Percentiles rank a stretch among this genome's conserved stretches.
Evolutionary conservation across 441 rosid species (phyloP).

Genomic region (Rhodomyrtus psidioides): DNA sequence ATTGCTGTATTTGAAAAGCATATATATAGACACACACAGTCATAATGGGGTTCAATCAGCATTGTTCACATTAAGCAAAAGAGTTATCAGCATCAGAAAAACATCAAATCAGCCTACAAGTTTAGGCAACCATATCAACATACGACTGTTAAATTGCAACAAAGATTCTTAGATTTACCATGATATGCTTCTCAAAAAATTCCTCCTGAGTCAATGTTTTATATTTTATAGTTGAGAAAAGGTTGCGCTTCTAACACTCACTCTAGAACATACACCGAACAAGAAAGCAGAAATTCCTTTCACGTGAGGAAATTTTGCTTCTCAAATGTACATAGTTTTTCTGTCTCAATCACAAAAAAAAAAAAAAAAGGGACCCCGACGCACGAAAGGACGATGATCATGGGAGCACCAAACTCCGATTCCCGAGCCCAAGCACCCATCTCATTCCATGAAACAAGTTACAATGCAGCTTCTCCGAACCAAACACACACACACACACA

Average conservation of each 20-base stretch:
- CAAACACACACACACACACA: not conserved
- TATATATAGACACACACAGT: not conserved
- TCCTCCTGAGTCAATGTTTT: not conserved
- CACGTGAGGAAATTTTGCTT: too few relatives aligned
- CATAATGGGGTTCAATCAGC: not conserved
- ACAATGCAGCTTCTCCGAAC: not conserved
- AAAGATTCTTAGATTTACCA: not conserved
- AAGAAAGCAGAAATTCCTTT: too few relatives aligned
- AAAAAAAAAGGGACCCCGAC: not conserved
- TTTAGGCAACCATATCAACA: not conserved
- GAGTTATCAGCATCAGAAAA: not conserved
- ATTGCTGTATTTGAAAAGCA: not conserved
- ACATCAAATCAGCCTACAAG: not conserved
- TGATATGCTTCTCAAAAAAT: not conserved
- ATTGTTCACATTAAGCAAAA: not conserved
- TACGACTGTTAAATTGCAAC: not conserved
- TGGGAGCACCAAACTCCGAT: not conserved
- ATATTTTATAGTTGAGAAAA: not conserved
- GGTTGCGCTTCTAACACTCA: too few relatives aligned
- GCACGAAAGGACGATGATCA: not conserved
- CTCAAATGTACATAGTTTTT: too few relatives aligned
- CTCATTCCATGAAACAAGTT: not conserved
- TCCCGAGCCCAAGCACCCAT: not conserved
- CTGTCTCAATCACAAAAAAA: too few relatives aligned
- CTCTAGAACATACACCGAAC: too few relatives aligned